A percentile compares a stretch with the other conserved stretches of the same genome.
Evolutionary conservation across 169 alveolate species (phyloP).

Genomic region (Cryptosporidium viatorum): DNA sequence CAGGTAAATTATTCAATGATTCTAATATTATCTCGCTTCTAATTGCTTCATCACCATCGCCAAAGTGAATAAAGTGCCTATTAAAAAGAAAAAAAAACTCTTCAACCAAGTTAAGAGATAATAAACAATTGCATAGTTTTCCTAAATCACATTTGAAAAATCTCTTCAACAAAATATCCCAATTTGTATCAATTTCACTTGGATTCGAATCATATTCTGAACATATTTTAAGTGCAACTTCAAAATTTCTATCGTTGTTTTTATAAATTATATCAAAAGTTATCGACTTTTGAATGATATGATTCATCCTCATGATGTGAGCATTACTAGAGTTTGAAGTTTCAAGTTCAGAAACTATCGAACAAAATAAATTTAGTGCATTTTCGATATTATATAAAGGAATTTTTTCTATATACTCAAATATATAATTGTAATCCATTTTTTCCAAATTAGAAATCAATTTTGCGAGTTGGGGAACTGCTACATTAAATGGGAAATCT

Average conservation of each 20-base stretch:
- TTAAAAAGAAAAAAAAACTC: slow-evolving; percentile 56
- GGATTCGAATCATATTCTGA: not conserved
- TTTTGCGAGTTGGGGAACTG: not conserved
- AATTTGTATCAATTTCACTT: not conserved
- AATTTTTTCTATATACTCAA: not conserved
- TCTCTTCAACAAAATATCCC: slow-evolving; percentile 15
- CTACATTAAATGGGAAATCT: not conserved
- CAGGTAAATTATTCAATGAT: slow-evolving; percentile 30
- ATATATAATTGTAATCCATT: not conserved
- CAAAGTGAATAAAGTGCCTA: slow-evolving; percentile 31
- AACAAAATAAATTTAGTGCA: slow-evolving; percentile 3
- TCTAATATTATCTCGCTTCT: slow-evolving; percentile 48
- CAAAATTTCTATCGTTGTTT: not conserved
- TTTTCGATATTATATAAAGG: slow-evolving; percentile 10
- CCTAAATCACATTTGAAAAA: slow-evolving; percentile 34
- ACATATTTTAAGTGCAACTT: slow-evolving; percentile 3
- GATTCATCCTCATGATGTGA: not conserved
- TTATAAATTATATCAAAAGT: slow-evolving; percentile 31
- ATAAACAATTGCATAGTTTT: slow-evolving; percentile 27
- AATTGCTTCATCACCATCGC: slow-evolving; percentile 25
- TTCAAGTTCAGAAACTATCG: slow-evolving; percentile 2
- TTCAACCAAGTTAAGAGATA: slow-evolving; percentile 27
- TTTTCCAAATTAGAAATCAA: slow-evolving; percentile 19
- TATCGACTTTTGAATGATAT: slow-evolving; percentile 23
- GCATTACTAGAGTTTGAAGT: not conserved